Evolutionary conservation across 306 rosid genomes (phyloP).

Genomic region (Castanea crenata): DNA sequence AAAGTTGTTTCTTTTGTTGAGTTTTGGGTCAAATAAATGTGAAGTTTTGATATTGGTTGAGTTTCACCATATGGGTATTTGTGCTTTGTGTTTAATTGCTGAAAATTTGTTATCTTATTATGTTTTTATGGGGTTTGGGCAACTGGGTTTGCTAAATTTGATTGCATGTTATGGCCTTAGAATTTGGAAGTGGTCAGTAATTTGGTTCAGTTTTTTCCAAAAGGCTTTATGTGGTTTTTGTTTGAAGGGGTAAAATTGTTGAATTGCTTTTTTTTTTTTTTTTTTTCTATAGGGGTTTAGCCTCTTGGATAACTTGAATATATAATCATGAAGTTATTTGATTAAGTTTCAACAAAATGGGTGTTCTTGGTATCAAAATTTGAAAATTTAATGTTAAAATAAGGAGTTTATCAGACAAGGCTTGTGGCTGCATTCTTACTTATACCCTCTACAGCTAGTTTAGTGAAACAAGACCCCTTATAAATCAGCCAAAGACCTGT

Average conservation of each 20-base stretch:
- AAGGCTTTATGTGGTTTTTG: neutral
- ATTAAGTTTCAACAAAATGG: slow-evolving; percentile 7
- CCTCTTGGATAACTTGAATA: neutral
- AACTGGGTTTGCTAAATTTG: neutral
- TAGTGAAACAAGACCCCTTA: neutral
- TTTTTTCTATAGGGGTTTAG: neutral
- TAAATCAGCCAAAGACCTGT: neutral
- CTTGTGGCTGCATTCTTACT: neutral
- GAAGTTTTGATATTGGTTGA: neutral
- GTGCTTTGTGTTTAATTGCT: neutral
- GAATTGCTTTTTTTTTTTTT: neutral
- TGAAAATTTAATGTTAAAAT: neutral
- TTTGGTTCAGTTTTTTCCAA: neutral
- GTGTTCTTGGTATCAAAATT: neutral
- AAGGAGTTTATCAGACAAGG: neutral
- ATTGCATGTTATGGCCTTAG: neutral
- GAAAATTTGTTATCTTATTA: neutral
- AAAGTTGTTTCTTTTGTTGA: neutral
- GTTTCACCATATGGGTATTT: neutral
- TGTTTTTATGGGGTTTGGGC: neutral
- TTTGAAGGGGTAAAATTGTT: neutral
- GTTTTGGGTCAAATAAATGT: neutral
- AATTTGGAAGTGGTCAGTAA: neutral
- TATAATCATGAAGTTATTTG: neutral
- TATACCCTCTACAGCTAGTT: neutral